Conservation (phyloP, 75 land plant species). For the Pseudotsuga menziesii region DNA sequence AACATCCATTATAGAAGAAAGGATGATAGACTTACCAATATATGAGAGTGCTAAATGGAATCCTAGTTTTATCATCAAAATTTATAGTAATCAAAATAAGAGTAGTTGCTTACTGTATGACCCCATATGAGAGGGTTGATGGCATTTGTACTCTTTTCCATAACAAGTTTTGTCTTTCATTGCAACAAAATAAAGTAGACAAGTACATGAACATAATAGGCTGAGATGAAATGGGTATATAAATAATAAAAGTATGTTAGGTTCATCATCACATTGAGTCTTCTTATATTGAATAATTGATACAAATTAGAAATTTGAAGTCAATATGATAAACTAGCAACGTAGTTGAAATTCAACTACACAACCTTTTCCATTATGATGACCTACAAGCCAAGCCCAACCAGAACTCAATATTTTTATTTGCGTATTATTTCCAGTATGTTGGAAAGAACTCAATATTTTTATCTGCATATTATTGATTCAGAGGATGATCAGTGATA, state of each 20-base stretch:
- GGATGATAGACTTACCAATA: too few relatives aligned
- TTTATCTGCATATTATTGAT: too few relatives aligned
- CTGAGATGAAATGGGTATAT: constrained; percentile 45
- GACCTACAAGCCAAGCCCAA: constrained; percentile 92
- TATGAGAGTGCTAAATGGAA: too few relatives aligned
- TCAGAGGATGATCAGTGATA: too few relatives aligned
- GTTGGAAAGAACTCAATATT: too few relatives aligned
- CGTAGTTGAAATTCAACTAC: neutral
- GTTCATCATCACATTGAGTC: constrained; percentile 26
- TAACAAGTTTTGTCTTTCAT: constrained; percentile 73
- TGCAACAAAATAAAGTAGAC: constrained; percentile 20
- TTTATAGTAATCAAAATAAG: neutral
- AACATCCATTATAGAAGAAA: too few relatives aligned
- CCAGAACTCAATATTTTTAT: too few relatives aligned
- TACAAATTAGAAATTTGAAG: neutral
- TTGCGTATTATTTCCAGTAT: too few relatives aligned
- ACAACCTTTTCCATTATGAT: constrained; percentile 9
- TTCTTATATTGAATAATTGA: neutral
- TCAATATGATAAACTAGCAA: neutral
- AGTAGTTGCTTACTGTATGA: constrained; percentile 52
- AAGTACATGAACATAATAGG: neutral
- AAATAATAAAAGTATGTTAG: constrained; percentile 36
- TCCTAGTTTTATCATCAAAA: too few relatives aligned
- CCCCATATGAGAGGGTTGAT: constrained; percentile 88
- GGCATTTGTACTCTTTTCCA: constrained; percentile 80